Percentiles rank a stretch among this genome's conserved stretches.
phyloP scores from a whole-genome alignment of 805 yeast species.

The Gaillardinia entomophila region DNA sequence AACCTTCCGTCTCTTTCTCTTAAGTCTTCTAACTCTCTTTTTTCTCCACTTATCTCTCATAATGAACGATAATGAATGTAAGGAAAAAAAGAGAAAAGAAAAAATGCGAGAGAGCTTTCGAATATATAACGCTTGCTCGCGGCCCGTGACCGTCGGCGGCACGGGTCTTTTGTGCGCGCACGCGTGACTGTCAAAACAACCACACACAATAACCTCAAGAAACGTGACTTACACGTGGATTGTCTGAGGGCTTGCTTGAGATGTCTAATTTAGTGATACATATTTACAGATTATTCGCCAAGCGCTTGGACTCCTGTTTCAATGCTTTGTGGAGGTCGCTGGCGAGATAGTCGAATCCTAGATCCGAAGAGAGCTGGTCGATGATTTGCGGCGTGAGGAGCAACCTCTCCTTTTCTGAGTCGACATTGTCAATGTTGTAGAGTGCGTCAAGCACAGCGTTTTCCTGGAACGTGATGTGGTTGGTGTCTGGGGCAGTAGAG shows the following conservation, averaged over 20 bases:
- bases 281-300: conserved; percentile 7
- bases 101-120: conserved; percentile 3
- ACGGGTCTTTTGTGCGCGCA: background rate
- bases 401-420: conserved; percentile 24
- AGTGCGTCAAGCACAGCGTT: conserved; percentile 11
- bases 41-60: conserved; percentile 99
- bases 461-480: conserved; percentile 16
- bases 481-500: no score
- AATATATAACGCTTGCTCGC: conserved; percentile 4
- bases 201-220: no score
- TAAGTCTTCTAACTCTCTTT: conserved; percentile 99
- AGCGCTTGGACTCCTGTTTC: conserved; percentile 42
- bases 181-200: background rate
- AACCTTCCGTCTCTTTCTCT: conserved; percentile 99
- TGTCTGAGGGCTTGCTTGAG: background rate
- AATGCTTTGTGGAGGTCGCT: conserved; percentile 47
- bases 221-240: background rate
- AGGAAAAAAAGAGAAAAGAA: conserved; percentile 10
- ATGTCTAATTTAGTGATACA: no score
- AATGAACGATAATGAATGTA: conserved; percentile 30
- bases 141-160: conserved; percentile 13
- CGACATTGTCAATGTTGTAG: conserved; percentile 6
- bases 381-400: conserved; percentile 43
- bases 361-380: conserved; percentile 36
- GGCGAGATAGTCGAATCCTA: conserved; percentile 41